Evolutionary conservation across 1,139 yeast species (phyloP), one percentile per base, ranked within the genome.

Genomic region (Lodderomyces oxycetoniae): DNA sequence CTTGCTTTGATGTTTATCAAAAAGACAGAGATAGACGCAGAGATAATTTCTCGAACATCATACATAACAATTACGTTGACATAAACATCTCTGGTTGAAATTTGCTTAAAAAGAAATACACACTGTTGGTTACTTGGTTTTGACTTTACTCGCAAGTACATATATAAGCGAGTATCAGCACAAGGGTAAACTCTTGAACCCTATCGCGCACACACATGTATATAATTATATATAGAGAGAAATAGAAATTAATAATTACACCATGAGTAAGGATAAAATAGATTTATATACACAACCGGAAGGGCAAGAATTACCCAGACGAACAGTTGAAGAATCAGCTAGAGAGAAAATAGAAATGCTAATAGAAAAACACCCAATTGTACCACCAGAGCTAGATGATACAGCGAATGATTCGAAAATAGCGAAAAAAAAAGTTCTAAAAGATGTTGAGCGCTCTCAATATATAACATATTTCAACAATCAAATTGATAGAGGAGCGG

Each of bases 241-340:
- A n/a, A n/a, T n/a, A n/a, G n/a, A n/a, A n/a, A n/a, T n/a, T n/a
- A n/a, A n/a, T n/a, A n/a, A 24, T 24, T 8, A 15, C 5, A 30
- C 5, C 3, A 40, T 39, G 43, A 29, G 16, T 17, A 24, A 19
- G 10, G 35, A 32, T 27, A 40, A 26, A 31, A 26, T 40, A 19
- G 42, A 39, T 16, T 32, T 40, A 10, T 36, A 28, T 27, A 36
- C 44, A 2, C 42, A 40, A 33, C 44, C 44, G 11, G 20, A 17
- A 8, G 30, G 33, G 23, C 32, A 31, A 26, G 23, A 26, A 4
- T 11, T 11, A 8, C 15, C 19, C 14, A 20, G n/a, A 6, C 28
- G 16, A 15, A 33, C 37, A 4, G 31, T 38, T 4, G 29, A 30
- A 11, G 36, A 28, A 12, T 30, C 40, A 8, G 30, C 30, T 3